A percentile compares a stretch with the other conserved stretches of the same genome.
Evolutionary conservation across 805 yeast genomes (phyloP).

Genomic region (Saturnispora dispora): DNA sequence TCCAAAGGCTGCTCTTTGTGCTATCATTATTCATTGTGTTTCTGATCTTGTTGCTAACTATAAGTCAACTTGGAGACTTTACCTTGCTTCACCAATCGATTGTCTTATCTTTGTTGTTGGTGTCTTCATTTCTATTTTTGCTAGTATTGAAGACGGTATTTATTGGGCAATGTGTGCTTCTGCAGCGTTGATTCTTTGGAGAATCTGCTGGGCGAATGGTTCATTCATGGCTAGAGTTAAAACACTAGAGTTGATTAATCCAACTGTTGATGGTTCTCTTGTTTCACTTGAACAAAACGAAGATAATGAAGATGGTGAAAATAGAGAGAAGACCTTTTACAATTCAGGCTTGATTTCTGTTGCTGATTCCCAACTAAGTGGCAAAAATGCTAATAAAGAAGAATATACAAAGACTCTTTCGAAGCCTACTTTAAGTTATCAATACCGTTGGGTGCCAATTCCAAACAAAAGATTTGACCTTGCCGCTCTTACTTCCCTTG

Average conservation of each 20-base stretch:
- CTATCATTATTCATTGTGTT: constrained; percentile 90
- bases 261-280: constrained; percentile 29
- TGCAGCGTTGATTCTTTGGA: constrained; percentile 60
- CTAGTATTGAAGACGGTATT: constrained; percentile 79
- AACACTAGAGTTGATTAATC: constrained; percentile 63
- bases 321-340: constrained; percentile 7
- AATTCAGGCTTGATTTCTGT: constrained; percentile 8
- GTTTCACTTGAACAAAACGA: not conserved
- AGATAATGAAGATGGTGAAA: not conserved
- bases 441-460: constrained; percentile 59
- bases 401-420: not conserved
- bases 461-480: constrained; percentile 21
- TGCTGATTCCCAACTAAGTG: constrained; percentile 8
- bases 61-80: constrained; percentile 56
- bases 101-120: constrained; percentile 63
- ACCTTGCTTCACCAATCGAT: constrained; percentile 68
- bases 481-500: not conserved
- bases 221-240: constrained; percentile 71
- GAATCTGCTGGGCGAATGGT: constrained; percentile 74
- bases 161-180: constrained; percentile 87
- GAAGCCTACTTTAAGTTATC: constrained; percentile 11
- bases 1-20: constrained; percentile 81
- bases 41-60: constrained; percentile 72
- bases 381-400: not conserved
- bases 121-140: constrained; percentile 64